phyloP scores from a whole-genome alignment of 495 filamentous ascomycete species.

The Corynascus novoguineensis region DNA sequence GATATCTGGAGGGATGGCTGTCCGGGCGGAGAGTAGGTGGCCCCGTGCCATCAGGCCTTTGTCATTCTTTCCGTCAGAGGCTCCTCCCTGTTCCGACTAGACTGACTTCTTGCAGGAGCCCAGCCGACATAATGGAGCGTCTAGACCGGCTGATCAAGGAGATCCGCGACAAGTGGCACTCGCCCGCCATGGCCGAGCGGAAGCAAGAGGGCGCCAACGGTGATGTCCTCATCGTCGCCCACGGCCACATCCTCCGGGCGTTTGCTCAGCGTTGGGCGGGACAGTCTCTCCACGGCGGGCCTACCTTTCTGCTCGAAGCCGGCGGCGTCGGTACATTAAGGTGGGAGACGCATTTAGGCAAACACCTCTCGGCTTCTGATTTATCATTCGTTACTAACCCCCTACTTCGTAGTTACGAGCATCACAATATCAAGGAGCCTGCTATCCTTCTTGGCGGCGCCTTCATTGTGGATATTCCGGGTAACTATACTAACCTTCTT shows the following conservation, averaged over 20 bases:
- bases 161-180: conserved; percentile 58
- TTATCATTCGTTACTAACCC: conserved; percentile 17
- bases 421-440: conserved; percentile 61
- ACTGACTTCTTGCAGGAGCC: conserved; percentile 33
- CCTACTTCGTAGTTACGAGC: conserved; percentile 50
- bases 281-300: conserved; percentile 59
- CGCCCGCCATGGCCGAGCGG: conserved; percentile 44
- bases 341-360: too few relatives aligned
- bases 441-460: conserved; percentile 63
- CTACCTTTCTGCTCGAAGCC: conserved; percentile 68
- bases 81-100: neutral
- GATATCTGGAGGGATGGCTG: conserved; percentile 87
- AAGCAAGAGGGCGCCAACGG: conserved; percentile 30
- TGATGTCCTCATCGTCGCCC: conserved; percentile 63
- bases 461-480: conserved; percentile 52
- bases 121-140: conserved; percentile 59
- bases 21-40: conserved; percentile 57
- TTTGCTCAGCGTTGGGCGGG: conserved; percentile 86
- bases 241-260: conserved; percentile 82
- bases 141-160: conserved; percentile 71
- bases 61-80: neutral
- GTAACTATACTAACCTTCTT: neutral
- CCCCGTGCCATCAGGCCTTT: too few relatives aligned
- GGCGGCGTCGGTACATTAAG: conserved; percentile 81
- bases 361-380: neutral